Evolutionary conservation across 305 asterid genomes (phyloP).

Genomic region (Solanum hybrid): DNA sequence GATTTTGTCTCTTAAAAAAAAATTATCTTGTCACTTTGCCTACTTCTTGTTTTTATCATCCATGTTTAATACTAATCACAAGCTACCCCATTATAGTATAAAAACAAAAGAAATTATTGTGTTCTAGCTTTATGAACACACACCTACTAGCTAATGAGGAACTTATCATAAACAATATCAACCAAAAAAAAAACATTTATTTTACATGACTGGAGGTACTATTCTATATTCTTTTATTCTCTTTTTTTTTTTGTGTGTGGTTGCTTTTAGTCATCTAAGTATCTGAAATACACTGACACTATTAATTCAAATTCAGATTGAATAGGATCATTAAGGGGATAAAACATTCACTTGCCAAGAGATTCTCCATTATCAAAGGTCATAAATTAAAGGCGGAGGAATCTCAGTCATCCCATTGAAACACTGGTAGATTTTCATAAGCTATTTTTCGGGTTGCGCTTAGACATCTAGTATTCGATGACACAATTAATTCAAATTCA

Average conservation of each 20-base stretch:
- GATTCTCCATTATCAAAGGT: neutral
- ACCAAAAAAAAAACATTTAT: neutral
- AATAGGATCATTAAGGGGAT: neutral
- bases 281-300: neutral
- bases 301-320: neutral
- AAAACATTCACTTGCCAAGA: neutral
- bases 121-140: neutral
- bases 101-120: neutral
- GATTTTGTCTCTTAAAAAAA: neutral
- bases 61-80: neutral
- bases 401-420: neutral
- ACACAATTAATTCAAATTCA: neutral
- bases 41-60: neutral
- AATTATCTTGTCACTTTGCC: neutral
- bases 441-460: neutral
- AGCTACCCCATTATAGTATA: neutral
- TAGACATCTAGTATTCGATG: neutral
- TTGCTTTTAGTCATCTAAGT: neutral
- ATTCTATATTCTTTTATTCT: neutral
- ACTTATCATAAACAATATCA: neutral
- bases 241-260: neutral
- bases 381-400: neutral
- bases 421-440: neutral
- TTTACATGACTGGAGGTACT: neutral
- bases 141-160: neutral